These are phyloP conservation scores for Phytophthora cactorum DNA, from an alignment of 352 stramenopile species.

Conservation along the genomic window DNA sequence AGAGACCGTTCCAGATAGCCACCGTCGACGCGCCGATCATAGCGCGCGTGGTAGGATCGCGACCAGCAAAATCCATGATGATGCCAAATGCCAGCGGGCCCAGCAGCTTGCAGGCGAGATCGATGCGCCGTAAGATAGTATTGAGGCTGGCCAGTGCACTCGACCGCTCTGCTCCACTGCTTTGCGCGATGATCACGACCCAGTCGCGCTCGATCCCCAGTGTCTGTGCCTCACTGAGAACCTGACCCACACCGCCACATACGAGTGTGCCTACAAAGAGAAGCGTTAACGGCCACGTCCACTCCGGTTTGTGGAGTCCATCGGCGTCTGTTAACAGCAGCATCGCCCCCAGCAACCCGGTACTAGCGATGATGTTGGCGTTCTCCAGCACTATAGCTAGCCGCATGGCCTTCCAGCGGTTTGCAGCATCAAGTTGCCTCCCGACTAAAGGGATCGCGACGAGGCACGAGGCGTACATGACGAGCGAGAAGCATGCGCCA, in stretches of 20 bases:
- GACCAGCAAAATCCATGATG: slow-evolving; percentile 81
- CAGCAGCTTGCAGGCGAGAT: slow-evolving; percentile 80
- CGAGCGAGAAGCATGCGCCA: slow-evolving; percentile 73
- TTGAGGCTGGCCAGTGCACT: slow-evolving; percentile 66
- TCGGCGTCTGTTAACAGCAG: slow-evolving; percentile 62
- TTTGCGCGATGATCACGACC: slow-evolving; percentile 76
- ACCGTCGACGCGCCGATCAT: slow-evolving; percentile 70
- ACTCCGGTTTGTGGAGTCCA: slow-evolving; percentile 58
- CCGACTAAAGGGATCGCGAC: slow-evolving; percentile 72
- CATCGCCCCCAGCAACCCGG: slow-evolving; percentile 60
- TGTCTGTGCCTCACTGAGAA: slow-evolving; percentile 84
- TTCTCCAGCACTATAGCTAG: slow-evolving; percentile 81
- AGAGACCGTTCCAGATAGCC: slow-evolving; percentile 82
- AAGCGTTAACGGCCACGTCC: slow-evolving; percentile 51
- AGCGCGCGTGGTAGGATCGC: slow-evolving; percentile 63
- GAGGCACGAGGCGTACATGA: slow-evolving; percentile 78
- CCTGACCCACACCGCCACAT: slow-evolving; percentile 73
- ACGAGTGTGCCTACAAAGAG: slow-evolving; percentile 65
- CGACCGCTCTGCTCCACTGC: slow-evolving; percentile 39
- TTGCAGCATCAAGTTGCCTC: slow-evolving; percentile 60
- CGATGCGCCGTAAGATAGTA: slow-evolving; percentile 78
- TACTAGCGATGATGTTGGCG: slow-evolving; percentile 68
- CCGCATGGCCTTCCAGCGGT: slow-evolving; percentile 74
- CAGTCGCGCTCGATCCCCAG: slow-evolving; percentile 87
- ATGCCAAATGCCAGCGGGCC: slow-evolving; percentile 75